Base-by-base conservation (phyloP, 1,139 yeast genomes). In the Scheffersomyces titani region DNA sequence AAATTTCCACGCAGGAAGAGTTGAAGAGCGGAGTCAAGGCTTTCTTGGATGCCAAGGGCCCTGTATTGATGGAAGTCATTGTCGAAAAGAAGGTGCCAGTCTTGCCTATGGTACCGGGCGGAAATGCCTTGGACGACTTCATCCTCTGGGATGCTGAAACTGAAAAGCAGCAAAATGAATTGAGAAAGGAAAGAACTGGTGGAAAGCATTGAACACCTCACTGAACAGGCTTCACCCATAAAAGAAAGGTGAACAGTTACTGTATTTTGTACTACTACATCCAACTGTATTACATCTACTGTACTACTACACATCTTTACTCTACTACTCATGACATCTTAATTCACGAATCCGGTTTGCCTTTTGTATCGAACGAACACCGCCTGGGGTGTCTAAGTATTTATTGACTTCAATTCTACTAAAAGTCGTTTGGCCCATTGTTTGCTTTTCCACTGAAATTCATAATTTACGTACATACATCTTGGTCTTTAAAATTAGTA, bases 21-120 rank as follows among this genome's bases (percentile, higher is more conserved):
- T 70, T 80, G 68, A 71, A 68, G 52, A 49, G 65, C 16, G 71
- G 71, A 19, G 81, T 94, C 56, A 82, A 87, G 71, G 86, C 88
- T 71, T 89, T 92, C 83, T 79, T 94, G 61, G 91, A 84, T 59
- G 77, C 81, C 55, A 83, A 84, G 48, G 96, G 97, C 22, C 98
- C 99, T 20, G 91, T 93, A 53, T 82, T 94, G 70, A 77, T 93
- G 70, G 99, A 94, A 79, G 98, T 92, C 54, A 70, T 88, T 59
- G 96, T 92, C 49, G 98, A 93, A 77, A 89, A 89, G 84, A 94
- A 94, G 82, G 98, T 94, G 53, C 98, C 98, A 52, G 98, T 96
- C 60, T 84, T 94, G 73, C 99, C 99, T 57, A 93, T 94, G 97
- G 99, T 94, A 55, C 97, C 99, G 55, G 97, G 88, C 58, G 99